Conservation (phyloP, 2,329 filamentous ascomycete genomes). For the Diaporthe destruens region DNA sequence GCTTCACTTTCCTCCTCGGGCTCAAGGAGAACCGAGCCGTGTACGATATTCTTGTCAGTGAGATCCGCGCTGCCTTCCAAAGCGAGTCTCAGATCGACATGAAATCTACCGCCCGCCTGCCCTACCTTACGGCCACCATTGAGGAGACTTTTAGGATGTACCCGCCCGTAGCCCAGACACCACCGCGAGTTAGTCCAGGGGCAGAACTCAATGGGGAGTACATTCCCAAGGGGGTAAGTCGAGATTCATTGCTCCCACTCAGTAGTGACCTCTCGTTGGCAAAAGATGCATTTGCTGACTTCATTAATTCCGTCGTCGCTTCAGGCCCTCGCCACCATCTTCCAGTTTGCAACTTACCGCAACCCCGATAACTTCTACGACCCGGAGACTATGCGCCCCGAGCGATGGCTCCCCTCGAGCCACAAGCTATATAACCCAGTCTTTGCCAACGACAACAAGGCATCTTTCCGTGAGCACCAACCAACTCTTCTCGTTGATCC, state of each 20-base stretch:
- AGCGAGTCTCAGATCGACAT: constrained; percentile 46
- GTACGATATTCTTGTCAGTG: constrained; percentile 44
- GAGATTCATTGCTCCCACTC: background rate
- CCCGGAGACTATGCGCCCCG: constrained; percentile 38
- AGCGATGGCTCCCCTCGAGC: constrained; percentile 42
- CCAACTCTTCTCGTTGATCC: background rate
- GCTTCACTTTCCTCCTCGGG: constrained; percentile 46
- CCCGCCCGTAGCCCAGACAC: constrained; percentile 33
- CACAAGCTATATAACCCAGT: constrained; percentile 40
- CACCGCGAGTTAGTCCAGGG: constrained; percentile 25
- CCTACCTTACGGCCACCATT: constrained; percentile 81
- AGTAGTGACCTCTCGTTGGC: no score
- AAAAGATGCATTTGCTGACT: background rate
- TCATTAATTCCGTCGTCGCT: no score
- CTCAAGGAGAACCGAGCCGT: constrained; percentile 46
- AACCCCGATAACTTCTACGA: constrained; percentile 40
- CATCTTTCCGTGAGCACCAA: constrained; percentile 29
- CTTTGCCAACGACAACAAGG: constrained; percentile 41
- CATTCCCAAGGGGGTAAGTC: constrained; percentile 37
- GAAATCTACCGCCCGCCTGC: constrained; percentile 56
- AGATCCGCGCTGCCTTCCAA: constrained; percentile 48
- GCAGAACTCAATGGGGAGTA: constrained; percentile 21
- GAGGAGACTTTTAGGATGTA: constrained; percentile 81
- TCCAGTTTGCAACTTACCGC: constrained; percentile 38
- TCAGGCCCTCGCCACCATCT: constrained; percentile 27